Conservation (phyloP, 2,329 filamentous ascomycete species). For the Scytalidium lignicola region DNA sequence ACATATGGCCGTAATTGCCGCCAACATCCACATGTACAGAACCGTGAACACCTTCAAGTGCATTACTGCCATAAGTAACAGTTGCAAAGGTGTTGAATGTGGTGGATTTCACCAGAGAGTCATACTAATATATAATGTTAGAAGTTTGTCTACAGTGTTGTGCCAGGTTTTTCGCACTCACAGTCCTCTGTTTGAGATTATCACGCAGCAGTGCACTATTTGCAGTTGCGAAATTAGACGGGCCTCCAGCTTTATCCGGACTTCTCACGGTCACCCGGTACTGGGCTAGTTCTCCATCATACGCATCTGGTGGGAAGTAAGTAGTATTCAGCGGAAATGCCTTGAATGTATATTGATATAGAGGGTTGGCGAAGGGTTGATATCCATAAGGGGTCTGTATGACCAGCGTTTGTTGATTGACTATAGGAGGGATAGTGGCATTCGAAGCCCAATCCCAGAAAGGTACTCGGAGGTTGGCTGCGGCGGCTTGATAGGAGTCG, state of each 20-base stretch:
- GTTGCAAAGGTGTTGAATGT: conserved; percentile 37
- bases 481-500: conserved; percentile 37
- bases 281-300: conserved; percentile 24
- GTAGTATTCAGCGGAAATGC: conserved; percentile 26
- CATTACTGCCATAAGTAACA: conserved; percentile 30
- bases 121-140: conserved; percentile 30
- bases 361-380: conserved; percentile 41
- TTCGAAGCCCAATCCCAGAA: conserved; percentile 44
- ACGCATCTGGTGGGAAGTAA: conserved; percentile 26
- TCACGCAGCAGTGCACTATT: conserved; percentile 13
- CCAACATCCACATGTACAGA: conserved; percentile 36
- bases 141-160: conserved; percentile 5
- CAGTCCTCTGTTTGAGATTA: conserved; percentile 20
- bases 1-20: conserved; percentile 32
- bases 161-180: conserved; percentile 19
- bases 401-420: conserved; percentile 24
- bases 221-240: conserved; percentile 12
- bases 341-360: conserved; percentile 47
- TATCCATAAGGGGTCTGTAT: conserved; percentile 22
- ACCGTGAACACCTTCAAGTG: conserved; percentile 41
- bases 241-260: conserved; percentile 6
- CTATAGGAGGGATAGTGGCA: conserved; percentile 36
- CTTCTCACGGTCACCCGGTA: conserved; percentile 30
- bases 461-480: conserved; percentile 36
- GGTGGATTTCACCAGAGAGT: conserved; percentile 33